phyloP scores from a whole-genome alignment of 345 rosid species.

The Lepidium didymum region DNA sequence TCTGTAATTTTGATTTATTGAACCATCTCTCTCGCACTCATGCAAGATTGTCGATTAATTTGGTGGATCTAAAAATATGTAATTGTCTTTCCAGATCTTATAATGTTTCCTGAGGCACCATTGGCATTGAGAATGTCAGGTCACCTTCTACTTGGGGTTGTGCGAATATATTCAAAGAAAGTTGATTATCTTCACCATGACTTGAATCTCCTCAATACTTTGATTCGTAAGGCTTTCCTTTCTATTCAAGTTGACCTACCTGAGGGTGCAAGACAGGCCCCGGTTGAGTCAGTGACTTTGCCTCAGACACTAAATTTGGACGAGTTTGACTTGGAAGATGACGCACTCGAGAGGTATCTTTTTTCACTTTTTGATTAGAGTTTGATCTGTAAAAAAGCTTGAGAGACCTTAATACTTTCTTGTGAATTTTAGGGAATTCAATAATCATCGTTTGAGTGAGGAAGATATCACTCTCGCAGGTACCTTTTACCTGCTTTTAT shows the following conservation, averaged over 20 bases:
- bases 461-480: constrained; percentile 86
- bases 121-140: constrained; percentile 79
- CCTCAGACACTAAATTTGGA: constrained; percentile 65
- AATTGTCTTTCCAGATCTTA: constrained; percentile 30
- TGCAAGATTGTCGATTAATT: constrained; percentile 3
- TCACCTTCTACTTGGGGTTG: constrained; percentile 83
- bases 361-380: background rate
- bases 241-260: constrained; percentile 53
- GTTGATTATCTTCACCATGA: constrained; percentile 80
- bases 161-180: constrained; percentile 81
- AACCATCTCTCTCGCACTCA: background rate
- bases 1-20: background rate
- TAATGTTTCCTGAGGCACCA: constrained; percentile 70
- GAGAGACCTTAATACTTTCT: background rate
- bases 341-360: constrained; percentile 47
- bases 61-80: background rate
- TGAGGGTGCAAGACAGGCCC: constrained; percentile 64
- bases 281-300: constrained; percentile 56
- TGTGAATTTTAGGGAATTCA: constrained; percentile 32
- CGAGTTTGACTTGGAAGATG: constrained; percentile 47
- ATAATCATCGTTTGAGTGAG: constrained; percentile 31
- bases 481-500: background rate
- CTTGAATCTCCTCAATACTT: constrained; percentile 37
- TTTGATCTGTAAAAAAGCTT: background rate
- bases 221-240: constrained; percentile 52